Percentiles rank a stretch among this genome's conserved stretches.
phyloP scores from a whole-genome alignment of 208 protist genomes.

The Zelonia costaricensis region DNA sequence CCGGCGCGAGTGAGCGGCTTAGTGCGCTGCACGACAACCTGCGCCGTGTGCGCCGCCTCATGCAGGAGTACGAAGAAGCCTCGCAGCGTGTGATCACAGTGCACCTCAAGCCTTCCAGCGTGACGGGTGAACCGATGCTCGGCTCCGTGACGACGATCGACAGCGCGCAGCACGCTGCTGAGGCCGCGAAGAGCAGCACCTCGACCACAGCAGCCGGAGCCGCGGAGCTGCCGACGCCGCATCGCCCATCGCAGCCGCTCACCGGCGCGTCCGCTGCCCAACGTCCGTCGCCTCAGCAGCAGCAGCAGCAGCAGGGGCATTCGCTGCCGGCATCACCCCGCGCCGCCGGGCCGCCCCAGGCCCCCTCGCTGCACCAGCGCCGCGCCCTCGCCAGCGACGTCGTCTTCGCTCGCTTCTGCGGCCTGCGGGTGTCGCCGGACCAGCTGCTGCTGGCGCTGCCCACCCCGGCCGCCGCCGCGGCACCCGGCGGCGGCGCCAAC shows the following conservation, averaged over 20 bases:
- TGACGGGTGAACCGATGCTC: slow-evolving; percentile 4
- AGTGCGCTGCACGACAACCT: slow-evolving; percentile 20
- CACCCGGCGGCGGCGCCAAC: not conserved
- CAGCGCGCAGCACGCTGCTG: no score
- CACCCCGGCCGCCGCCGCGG: not conserved
- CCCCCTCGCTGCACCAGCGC: slow-evolving; percentile 22
- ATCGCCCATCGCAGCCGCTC: slow-evolving; percentile 14
- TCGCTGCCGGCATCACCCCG: not conserved
- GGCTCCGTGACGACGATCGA: not conserved
- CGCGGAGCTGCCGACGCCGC: no score
- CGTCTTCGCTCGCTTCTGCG: slow-evolving; percentile 23
- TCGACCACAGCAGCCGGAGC: no score
- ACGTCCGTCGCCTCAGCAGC: no score
- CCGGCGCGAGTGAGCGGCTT: slow-evolving; percentile 14
- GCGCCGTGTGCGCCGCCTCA: slow-evolving; percentile 21
- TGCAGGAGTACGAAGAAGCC: slow-evolving; percentile 36
- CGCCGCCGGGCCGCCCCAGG: not conserved
- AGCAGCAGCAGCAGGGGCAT: slow-evolving; percentile 14
- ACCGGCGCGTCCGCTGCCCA: not conserved
- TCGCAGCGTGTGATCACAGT: slow-evolving; percentile 27
- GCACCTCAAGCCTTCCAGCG: slow-evolving; percentile 9
- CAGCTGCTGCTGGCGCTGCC: slow-evolving; percentile 19
- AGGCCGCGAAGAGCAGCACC: no score
- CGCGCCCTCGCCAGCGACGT: slow-evolving; percentile 26
- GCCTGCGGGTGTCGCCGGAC: slow-evolving; percentile 18